Base-by-base conservation (phyloP, 2,329 filamentous ascomycete species). In the Phialemonium atrogriseum region DNA sequence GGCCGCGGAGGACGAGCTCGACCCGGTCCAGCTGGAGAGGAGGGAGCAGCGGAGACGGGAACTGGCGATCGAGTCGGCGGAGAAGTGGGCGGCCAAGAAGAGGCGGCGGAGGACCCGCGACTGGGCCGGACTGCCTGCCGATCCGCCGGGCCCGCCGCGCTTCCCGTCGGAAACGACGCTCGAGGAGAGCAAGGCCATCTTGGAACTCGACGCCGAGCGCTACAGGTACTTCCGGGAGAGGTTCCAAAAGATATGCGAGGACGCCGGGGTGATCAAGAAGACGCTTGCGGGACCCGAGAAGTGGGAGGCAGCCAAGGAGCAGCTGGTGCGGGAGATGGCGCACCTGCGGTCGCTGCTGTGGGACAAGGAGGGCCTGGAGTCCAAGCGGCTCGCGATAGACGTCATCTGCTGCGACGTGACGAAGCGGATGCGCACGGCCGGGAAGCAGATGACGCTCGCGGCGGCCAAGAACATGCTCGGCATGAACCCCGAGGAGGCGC, bases 161-260 rank as follows among this genome's bases (percentile, higher is more conserved):
- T 91, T 86, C 41, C 82, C 82, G 1, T 89, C 84, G 1, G 84
- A 91, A 54, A 88, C 81, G 10, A 88, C 84, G 0, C 72, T 91
- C 36, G 80, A 84, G 42, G 82, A 89, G 55, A 80, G 80, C 48
- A 84, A 86, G 48, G 66, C 68, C 10, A 80, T 78, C 37, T 62
- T 93, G 17, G 64, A 60, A 22, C 62, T 93, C 20, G 73, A 81
- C 46, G 72, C 68, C 29, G 54, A 64, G 2, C 59, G 71, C 24
- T 91, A 91, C 51, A 68, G 66, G 19, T 58, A 73, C 36, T 54
- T 85, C 11, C 72, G 84, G 18, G 65, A 76, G 29, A 69, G 72
- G 17, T 91, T 87, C 42, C 71, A 80, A 44, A 59, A 58, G 8
- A 83, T 91, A 10, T 89, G 84, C 47, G 68, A 76, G 39, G 70